Evolutionary conservation across 192 early-diverging fungal genomes (phyloP).

Genomic region (Funneliformis mosseae): DNA sequence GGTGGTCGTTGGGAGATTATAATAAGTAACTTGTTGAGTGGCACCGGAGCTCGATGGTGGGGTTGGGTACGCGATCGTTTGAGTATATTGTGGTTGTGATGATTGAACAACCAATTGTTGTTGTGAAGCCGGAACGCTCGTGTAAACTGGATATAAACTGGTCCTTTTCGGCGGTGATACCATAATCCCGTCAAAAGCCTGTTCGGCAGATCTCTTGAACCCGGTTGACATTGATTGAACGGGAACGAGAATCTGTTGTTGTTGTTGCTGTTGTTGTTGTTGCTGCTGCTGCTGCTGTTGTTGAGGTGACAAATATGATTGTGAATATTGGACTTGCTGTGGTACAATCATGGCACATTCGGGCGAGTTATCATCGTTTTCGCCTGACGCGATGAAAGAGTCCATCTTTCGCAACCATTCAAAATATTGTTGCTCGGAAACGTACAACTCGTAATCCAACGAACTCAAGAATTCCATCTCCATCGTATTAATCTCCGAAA

Average conservation of each 20-base stretch:
- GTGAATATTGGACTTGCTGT: not conserved
- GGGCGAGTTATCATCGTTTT: not conserved
- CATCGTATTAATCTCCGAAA: conserved; percentile 81
- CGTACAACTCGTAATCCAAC: conserved; percentile 74
- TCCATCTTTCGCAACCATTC: conserved; percentile 56
- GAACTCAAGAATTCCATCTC: conserved; percentile 85
- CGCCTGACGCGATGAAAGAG: not conserved
- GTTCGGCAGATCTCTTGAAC: conserved; percentile 24
- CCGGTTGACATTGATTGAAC: not conserved
- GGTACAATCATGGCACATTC: not conserved
- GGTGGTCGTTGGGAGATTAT: not conserved
- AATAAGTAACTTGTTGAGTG: not conserved
- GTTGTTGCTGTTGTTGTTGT: not conserved
- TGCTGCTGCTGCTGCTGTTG: conserved; percentile 6
- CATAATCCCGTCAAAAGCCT: conserved; percentile 32
- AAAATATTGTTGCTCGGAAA: conserved; percentile 68
- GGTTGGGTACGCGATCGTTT: conserved; percentile 4
- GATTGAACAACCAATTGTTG: not conserved
- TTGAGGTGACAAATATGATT: not conserved
- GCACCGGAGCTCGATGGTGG: not conserved
- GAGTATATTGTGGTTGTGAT: conserved; percentile 6
- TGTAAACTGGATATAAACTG: not conserved
- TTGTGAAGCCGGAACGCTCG: not conserved
- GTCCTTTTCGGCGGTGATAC: conserved; percentile 28
- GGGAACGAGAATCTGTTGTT: conserved; percentile 5